Evolutionary conservation across 2,329 filamentous ascomycete genomes (phyloP), one percentile per base, ranked within the genome.

Genomic region (Colletotrichum tropicicola): DNA sequence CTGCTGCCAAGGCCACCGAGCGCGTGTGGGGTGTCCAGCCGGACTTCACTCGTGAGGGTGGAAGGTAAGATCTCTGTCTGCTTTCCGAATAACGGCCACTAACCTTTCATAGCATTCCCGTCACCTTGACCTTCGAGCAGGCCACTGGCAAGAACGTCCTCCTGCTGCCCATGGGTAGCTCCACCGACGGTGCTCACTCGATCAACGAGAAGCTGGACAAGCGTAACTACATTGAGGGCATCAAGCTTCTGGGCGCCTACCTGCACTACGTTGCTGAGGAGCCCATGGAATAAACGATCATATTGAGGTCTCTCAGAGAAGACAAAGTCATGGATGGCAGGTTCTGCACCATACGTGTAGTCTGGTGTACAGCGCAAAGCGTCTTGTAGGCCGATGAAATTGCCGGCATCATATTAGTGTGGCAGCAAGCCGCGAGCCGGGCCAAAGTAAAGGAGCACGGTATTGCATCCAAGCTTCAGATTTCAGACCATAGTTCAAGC

Each of bases 171-270:
- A 98, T 99, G 96, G 96, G 96, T 47, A 97, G 92, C 83, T 97
- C 92, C 44, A 99, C 95, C 1, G 96, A 98, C 77, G 94, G 92
- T 43, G 96, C 96, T 7, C 96, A 99, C 82, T 97, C 93, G 32
- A 97, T 98, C 80, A 99, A 99, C 78, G 96, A 98, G 88, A 98
- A 97, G 87, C 85, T 99, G 62, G 96, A 99, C 79, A 94, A 92
- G 87, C 89, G 88, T 75, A 99, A 99, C 82, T 99, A 99, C 79
- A 97, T 99, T 74, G 94, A 99, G 84, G 96, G 96, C 51, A 98
- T 92, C 73, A 99, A 99, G 88, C 82, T 99, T 68, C 81, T 99
- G 62, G 96, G 96, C 49, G 92, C 95, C 4, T 99, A 99, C 78
- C 82, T 99, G 75, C 95, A 98, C 82, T 98, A 98, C 72, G 94